phyloP scores from a whole-genome alignment of 176 grass and related monocot species.

The Carex scoparia region DNA sequence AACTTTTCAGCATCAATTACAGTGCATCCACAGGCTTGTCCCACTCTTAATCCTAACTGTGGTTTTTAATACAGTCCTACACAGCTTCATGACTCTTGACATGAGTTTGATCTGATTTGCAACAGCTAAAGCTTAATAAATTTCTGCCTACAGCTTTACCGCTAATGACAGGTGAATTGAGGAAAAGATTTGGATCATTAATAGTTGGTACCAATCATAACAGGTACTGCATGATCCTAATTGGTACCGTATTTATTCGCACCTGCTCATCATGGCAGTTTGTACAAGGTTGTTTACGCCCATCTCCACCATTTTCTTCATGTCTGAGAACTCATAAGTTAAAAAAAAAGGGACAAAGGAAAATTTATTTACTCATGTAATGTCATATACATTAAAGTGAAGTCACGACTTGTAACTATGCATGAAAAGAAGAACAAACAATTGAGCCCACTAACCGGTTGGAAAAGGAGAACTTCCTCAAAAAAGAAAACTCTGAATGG shows the following conservation, averaged over 20 bases:
- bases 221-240: neutral
- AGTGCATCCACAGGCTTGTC: neutral
- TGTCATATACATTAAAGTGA: neutral
- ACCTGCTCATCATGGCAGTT: slow-evolving; percentile 21
- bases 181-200: neutral
- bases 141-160: neutral
- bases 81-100: neutral
- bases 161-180: neutral
- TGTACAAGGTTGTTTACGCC: neutral
- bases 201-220: neutral
- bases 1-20: neutral
- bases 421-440: neutral
- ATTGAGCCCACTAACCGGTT: slow-evolving; percentile 32
- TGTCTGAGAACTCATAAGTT: neutral
- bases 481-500: slow-evolving; percentile 42
- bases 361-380: neutral
- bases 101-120: neutral
- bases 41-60: neutral
- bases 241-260: neutral
- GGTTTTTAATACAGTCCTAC: neutral
- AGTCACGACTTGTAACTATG: neutral
- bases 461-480: slow-evolving; percentile 39
- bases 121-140: neutral
- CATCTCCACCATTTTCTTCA: neutral
- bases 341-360: neutral